phyloP scores from a whole-genome alignment of 225 moss, liverwort and hornwort genomes.

The Physcomitrellopsis africana region DNA sequence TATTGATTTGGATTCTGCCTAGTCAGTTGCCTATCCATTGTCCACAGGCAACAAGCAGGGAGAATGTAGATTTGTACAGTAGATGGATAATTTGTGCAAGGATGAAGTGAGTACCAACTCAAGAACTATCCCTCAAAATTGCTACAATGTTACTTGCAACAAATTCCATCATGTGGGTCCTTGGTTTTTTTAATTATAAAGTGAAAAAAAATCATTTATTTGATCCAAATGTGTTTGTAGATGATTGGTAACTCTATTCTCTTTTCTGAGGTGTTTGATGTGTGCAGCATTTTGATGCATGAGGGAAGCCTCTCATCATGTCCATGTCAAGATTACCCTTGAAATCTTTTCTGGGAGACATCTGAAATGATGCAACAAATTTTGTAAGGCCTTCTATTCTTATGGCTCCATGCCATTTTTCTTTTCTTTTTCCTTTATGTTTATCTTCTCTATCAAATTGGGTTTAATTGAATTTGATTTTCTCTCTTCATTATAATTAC shows the following conservation, averaged over 20 bases:
- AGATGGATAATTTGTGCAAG: no score
- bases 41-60: no score
- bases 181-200: no score
- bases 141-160: slow-evolving; percentile 57
- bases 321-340: slow-evolving; percentile 67
- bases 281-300: slow-evolving; percentile 75
- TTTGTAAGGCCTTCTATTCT: no score
- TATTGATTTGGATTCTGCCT: no score
- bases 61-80: no score
- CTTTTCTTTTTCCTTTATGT: not conserved
- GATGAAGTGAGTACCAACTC: no score
- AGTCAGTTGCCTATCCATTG: no score
- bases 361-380: slow-evolving; percentile 72
- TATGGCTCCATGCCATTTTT: no score
- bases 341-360: slow-evolving; percentile 74
- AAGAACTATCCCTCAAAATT: slow-evolving; percentile 59
- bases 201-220: no score
- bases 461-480: no score
- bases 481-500: not conserved
- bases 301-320: slow-evolving; percentile 66
- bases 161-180: not conserved
- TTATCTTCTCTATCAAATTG: no score
- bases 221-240: not conserved
- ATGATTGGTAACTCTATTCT: not conserved
- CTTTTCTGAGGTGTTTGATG: not conserved